Evolutionary conservation across 179 eudicot species (phyloP).

Genomic region (Spergularia azorica): DNA sequence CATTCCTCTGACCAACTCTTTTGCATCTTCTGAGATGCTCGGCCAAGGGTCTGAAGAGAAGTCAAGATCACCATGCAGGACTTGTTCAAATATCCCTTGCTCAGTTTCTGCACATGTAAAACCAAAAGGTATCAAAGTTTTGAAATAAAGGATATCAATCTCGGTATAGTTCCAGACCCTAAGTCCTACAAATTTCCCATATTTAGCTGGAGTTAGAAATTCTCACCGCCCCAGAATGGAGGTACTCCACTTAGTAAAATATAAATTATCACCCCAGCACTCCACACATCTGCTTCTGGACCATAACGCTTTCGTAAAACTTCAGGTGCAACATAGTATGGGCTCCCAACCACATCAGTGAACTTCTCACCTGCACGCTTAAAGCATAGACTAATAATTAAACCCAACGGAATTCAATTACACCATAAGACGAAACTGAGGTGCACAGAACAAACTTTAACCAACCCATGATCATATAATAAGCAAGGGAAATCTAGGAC

Average conservation of each 20-base stretch:
- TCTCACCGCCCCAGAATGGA: constrained; percentile 82
- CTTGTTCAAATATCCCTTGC: constrained; percentile 70
- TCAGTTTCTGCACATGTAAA: constrained; percentile 49
- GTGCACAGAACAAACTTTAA: constrained; percentile 1
- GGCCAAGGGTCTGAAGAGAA: constrained; percentile 82
- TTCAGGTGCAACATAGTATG: constrained; percentile 87
- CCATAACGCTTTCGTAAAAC: constrained; percentile 66
- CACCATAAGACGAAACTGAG: background rate
- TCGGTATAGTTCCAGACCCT: constrained; percentile 3
- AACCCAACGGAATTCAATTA: background rate
- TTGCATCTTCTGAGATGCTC: constrained; percentile 66
- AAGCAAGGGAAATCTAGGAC: background rate
- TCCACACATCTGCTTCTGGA: constrained; percentile 77
- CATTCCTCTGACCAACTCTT: constrained; percentile 66
- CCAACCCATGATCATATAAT: background rate
- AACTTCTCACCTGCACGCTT: constrained; percentile 55
- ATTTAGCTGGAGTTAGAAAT: background rate
- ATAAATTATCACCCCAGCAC: constrained; percentile 78
- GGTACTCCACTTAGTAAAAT: constrained; percentile 72
- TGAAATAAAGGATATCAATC: background rate
- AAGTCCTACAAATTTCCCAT: background rate
- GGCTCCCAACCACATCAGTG: constrained; percentile 82
- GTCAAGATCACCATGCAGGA: constrained; percentile 68
- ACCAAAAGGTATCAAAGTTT: background rate
- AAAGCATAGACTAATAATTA: background rate